Evolutionary conservation across 1,139 yeast genomes (phyloP), one percentile per base, ranked within the genome.

Genomic region (Torulaspora pretoriensis): DNA sequence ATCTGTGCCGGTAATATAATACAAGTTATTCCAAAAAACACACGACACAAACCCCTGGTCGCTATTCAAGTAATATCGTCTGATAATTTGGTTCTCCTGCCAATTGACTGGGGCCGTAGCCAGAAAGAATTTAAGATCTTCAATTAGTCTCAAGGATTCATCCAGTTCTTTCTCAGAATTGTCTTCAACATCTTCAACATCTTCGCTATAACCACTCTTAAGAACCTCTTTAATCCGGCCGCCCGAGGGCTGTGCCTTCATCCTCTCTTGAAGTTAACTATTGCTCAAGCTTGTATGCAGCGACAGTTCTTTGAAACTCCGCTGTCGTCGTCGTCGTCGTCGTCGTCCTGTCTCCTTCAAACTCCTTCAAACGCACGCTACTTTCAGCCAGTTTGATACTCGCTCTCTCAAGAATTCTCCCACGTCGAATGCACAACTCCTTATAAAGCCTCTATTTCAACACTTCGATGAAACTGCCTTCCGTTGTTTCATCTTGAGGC

Each of bases 81-180:
- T 73, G 45, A 90, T 86, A 38, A 87, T 85, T 64, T 90, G 97
- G 58, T 83, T 83, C 49, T 82, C 87, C 61, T 83, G 90, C 95
- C 97, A 90, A 61, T 83, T 85, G 2, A 94, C 94, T 0, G 98
- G 97, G 0, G 97, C 97, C 0, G 96, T 86, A 3, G 89, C 88
- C 41, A 90, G 68, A 59, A 90, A 90, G 65, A 83, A 83, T 67
- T 87, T 87, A 55, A 88, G 67, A 59, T 84, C 94, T 52, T 83
- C 90, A 23, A 83, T 80, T 40, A 81, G 71, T 52, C 83, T 71
- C 46, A 84, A 66, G 1, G 59, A 46, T 34, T 56, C 61, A 25
- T 83, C 77, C 52, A 80, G 82, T 34, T 69, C 70, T 25, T 51
- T 53, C 2, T 51, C 48, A 8, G 48, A 35, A 5, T 40, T 17